Base-by-base conservation (phyloP, 495 filamentous ascomycete genomes). In the Penicillium samsonianum region DNA sequence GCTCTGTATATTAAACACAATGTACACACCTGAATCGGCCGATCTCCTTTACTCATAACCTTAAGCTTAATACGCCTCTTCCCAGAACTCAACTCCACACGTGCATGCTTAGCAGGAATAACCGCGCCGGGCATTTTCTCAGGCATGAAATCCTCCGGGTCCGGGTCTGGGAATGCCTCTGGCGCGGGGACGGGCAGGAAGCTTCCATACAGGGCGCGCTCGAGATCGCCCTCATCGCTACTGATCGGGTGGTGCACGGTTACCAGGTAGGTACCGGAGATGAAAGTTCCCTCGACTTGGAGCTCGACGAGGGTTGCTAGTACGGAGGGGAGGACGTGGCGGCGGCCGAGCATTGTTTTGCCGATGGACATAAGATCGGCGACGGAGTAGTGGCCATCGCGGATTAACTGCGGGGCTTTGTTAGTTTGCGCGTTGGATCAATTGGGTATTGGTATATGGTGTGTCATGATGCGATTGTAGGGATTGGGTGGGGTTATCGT, bases 231-330 rank as follows among this genome's bases (percentile, higher is more conserved):
- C 64, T 97, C 90, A 56, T 96, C 89, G 58, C 84, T 87, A 63
- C 83, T 84, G 70, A 98, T 88, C 20, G 94, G 94, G 67, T 94
- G 80, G 71, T 96, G 91, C 22, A 98, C 90, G 0, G 94, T 98
- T 1, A 98, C 94, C 17, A 98, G 84, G 67, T 96, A 98, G 14
- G 92, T 97, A 33, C 94, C 95, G 9, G 80, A 85, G 4, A 82
- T 86, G 61, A 98, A 98, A 0, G 94, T 98, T 37, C 95, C 94
- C 73, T 98, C 94, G 55, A 98, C 87, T 78, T 92, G 90, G 58
- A 98, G 82, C 75, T 95, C 89, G 50, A 81, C 78, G 25, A 98
- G 82, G 11, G 89, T 88, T 3, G 82, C 76, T 25, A 84, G 77
- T 28, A 98, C 94, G 17, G 87, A 84, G 23, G 95, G 91, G 16